Base-by-base conservation (phyloP, 306 rosid species). In the Lablab purpureus region DNA sequence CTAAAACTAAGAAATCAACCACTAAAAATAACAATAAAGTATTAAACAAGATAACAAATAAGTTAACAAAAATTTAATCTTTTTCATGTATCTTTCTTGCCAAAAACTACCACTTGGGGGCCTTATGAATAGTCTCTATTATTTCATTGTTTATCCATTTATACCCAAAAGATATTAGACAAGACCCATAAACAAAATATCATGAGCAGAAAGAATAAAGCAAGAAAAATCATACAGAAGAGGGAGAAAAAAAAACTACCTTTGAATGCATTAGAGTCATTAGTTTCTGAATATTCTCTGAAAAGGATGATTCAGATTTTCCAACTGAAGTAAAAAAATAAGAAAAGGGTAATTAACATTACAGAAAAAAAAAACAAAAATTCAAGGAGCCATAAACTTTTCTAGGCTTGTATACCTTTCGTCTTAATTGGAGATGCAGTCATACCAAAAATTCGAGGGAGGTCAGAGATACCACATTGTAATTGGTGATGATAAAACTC, bases 381-480 rank as follows among this genome's bases (percentile, higher is more conserved):
- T 28, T 40, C 49, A 75, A 74, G 37, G 69, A 74, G 67, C 51
- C 59, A 34, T 70, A 34, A 46, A 46, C 15, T 56, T 28, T 54
- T 56, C 51, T 12, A 28, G 80, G 59, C 15, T 56, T 70, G 22
- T 12, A 8, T 74, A 94, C 99, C 97, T 84, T 94, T 94, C 3
- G 97, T 76, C 76, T 94, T 94, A 37, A 94, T 84, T 21, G 93
- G 99, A 54, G 97, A 88, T 66, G 97, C 97, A 69, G 97, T 91
- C 97, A 94, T 94, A 78, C 99, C 99, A n/a, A 94, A 80, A 78
- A 94, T 87, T 65, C 91, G 82, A 36, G 97, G 99, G 75, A 92
- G 92, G 25, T 80, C 80, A 69, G 85, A 75, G 64, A 41, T 37
- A 25, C 89, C 84, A 67, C 56, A 71, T 5, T 23, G 10, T 81